A percentile compares a stretch with the other conserved stretches of the same genome.
These are phyloP conservation scores for Wickerhamomyces ciferrii DNA, from an alignment of 805 yeast genomes.

Conservation along the genomic window DNA sequence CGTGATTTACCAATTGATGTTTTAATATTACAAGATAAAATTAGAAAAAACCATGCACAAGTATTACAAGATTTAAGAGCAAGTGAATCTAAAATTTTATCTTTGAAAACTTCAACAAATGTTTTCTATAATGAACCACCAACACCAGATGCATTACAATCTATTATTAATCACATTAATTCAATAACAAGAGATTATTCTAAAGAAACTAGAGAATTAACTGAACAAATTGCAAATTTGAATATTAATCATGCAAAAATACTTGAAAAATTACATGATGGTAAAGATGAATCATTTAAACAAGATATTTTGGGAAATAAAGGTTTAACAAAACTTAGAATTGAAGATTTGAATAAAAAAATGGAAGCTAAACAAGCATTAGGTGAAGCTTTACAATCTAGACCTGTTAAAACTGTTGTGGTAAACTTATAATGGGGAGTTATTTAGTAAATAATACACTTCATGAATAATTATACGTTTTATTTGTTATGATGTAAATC, in stretches of 20 bases:
- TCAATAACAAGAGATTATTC: conserved; percentile 13
- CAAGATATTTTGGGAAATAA: conserved; percentile 5
- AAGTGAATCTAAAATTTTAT: conserved; percentile 13
- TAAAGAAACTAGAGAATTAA: conserved; percentile 12
- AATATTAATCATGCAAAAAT: conserved; percentile 16
- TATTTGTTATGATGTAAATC: too few species aligned
- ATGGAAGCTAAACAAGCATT: conserved; percentile 4
- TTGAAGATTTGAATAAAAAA: conserved; percentile 9
- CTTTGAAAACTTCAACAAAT: conserved; percentile 14
- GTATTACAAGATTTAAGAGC: conserved; percentile 8
- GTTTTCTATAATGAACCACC: conserved; percentile 7
- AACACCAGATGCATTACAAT: conserved; percentile 8
- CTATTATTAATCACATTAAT: conserved; percentile 11
- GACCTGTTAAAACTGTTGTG: conserved; percentile 8
- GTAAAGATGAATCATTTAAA: conserved; percentile 1
- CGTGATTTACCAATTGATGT: conserved; percentile 17
- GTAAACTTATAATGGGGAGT: conserved; percentile 8
- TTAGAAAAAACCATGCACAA: conserved; percentile 9
- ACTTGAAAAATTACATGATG: conserved; percentile 6
- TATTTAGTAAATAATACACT: too few species aligned
- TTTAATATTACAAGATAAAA: conserved; percentile 8
- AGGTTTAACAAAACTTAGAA: conserved; percentile 10
- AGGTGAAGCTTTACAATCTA: conserved; percentile 3
- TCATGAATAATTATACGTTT: too few species aligned
- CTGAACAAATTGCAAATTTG: conserved; percentile 13